phyloP scores from a whole-genome alignment of 1,284 basidiomycete species.

The Sanghuangporus sanghuang region DNA sequence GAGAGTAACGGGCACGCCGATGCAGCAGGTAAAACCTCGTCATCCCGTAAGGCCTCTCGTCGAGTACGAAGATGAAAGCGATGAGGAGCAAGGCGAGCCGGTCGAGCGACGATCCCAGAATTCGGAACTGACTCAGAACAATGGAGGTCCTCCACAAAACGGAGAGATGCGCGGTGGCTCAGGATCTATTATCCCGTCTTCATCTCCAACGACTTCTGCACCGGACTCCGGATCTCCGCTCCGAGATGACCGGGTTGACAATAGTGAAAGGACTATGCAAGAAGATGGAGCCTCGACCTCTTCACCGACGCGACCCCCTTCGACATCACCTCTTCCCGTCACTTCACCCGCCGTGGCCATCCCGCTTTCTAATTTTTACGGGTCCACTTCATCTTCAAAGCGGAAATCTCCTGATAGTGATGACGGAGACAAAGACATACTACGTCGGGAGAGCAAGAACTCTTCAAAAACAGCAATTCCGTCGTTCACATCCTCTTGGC shows the following conservation, averaged over 20 bases:
- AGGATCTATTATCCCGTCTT: neutral
- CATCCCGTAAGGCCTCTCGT: constrained; percentile 9
- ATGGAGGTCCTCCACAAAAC: neutral
- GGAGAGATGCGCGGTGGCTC: neutral
- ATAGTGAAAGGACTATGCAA: neutral
- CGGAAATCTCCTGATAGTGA: constrained; percentile 35
- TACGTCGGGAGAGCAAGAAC: neutral
- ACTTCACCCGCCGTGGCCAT: constrained; percentile 27
- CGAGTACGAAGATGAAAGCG: constrained; percentile 14
- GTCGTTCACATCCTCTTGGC: neutral
- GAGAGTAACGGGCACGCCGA: constrained; percentile 19
- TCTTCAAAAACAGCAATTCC: neutral
- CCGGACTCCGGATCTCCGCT: neutral
- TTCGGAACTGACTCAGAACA: constrained; percentile 1
- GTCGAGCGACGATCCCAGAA: neutral
- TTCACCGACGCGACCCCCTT: constrained; percentile 20
- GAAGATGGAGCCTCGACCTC: constrained; percentile 15
- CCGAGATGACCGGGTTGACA: neutral
- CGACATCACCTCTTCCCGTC: constrained; percentile 20
- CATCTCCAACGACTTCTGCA: neutral
- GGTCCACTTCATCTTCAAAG: constrained; percentile 28
- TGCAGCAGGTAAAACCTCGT: constrained; percentile 9
- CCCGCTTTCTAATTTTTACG: constrained; percentile 44
- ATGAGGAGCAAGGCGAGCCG: constrained; percentile 15
- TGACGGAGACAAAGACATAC: constrained; percentile 8